Conservation (phyloP, 306 rosid genomes). For the Abrus pulchellus region DNA sequence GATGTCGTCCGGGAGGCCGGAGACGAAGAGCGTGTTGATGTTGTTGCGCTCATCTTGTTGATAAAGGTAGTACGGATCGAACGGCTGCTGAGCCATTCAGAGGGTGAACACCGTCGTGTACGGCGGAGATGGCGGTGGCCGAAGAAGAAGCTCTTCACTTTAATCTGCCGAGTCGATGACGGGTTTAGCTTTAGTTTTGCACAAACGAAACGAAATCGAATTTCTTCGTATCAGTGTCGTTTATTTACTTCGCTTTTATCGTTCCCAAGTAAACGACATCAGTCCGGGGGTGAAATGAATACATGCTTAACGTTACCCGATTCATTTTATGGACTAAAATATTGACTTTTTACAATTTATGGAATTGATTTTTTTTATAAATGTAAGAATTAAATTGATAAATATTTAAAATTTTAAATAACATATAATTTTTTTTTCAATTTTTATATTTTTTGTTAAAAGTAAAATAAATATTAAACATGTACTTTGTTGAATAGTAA, state of each 20-base stretch:
- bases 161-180: background rate
- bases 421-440: no score
- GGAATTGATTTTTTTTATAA: no score
- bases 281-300: no score
- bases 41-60: constrained; percentile 71
- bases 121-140: constrained; percentile 28
- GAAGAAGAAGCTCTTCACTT: constrained; percentile 42
- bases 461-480: no score
- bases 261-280: no score
- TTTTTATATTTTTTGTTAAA: no score
- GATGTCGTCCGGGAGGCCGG: constrained; percentile 97
- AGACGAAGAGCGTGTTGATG: constrained; percentile 92
- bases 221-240: background rate
- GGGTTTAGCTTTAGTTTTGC: constrained; percentile 10
- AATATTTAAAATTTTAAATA: no score
- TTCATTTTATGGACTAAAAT: no score
- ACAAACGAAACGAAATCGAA: background rate
- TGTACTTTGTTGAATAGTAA: no score
- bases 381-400: no score
- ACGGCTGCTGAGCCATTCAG: constrained; percentile 72
- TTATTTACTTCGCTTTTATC: background rate
- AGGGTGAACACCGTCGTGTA: background rate
- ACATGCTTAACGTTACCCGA: no score
- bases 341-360: no score
- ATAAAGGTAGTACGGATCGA: constrained; percentile 75